These are phyloP conservation scores for Arthrocladium fulminans DNA, from an alignment of 2,329 filamentous ascomycete genomes.

Conservation along the genomic window DNA sequence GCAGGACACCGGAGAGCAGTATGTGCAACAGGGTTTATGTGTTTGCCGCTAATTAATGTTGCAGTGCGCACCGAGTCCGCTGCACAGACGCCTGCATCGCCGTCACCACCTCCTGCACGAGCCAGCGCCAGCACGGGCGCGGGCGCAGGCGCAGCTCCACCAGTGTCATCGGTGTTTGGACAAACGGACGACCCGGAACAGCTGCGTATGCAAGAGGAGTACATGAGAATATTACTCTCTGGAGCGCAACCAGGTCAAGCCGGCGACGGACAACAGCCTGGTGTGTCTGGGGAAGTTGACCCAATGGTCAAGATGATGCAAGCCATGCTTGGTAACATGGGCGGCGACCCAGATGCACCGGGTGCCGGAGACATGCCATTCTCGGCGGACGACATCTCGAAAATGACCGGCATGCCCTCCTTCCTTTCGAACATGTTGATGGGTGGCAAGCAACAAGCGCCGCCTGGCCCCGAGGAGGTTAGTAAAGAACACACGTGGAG, in stretches of 20 bases:
- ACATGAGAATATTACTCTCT: conserved; percentile 23
- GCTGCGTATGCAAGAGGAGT: conserved; percentile 35
- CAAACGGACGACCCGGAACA: conserved; percentile 23
- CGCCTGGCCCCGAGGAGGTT: conserved; percentile 30
- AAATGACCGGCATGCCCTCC: conserved; percentile 23
- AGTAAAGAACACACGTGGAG: conserved; percentile 42
- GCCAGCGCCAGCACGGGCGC: conserved; percentile 12
- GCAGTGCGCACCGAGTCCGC: conserved; percentile 24
- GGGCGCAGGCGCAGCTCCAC: not conserved
- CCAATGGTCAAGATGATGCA: conserved; percentile 48
- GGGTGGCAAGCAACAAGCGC: conserved; percentile 30
- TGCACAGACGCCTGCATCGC: conserved; percentile 25
- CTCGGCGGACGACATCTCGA: conserved; percentile 20
- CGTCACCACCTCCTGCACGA: conserved; percentile 18
- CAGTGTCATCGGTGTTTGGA: conserved; percentile 12
- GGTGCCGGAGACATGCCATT: conserved; percentile 1
- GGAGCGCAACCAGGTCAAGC: conserved; percentile 17
- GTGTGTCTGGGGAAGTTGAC: conserved; percentile 30
- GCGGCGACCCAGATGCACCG: conserved; percentile 3
- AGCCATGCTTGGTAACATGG: conserved; percentile 38
- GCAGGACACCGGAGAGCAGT: conserved; percentile 38
- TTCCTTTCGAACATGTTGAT: conserved; percentile 31
- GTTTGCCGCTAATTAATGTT: conserved; percentile 6
- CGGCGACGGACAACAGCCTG: conserved; percentile 27
- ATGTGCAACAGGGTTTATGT: conserved; percentile 12